Evolutionary conservation across 441 rosid genomes (phyloP).

Genomic region (Euphorbia corollata): DNA sequence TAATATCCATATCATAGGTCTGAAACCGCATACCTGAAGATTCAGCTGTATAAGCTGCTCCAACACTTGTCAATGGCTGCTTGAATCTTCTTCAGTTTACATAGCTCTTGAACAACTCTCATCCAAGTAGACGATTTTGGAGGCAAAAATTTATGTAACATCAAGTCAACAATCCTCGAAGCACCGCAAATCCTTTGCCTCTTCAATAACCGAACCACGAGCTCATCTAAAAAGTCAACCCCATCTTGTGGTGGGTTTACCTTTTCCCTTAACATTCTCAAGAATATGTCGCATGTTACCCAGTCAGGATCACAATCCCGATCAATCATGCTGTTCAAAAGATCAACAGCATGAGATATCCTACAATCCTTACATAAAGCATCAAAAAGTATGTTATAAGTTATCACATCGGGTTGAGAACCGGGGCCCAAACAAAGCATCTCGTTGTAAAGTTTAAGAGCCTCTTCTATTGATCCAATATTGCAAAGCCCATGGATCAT

Average conservation of each 20-base stretch:
- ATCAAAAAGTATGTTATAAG: constrained; percentile 70
- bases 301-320: constrained; percentile 73
- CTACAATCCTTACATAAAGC: constrained; percentile 57
- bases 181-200: constrained; percentile 58
- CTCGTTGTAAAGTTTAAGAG: constrained; percentile 69
- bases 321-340: constrained; percentile 71
- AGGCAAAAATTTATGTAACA: constrained; percentile 56
- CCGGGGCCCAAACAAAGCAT: constrained; percentile 66
- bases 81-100: constrained; percentile 57
- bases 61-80: constrained; percentile 59
- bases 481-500: constrained; percentile 69
- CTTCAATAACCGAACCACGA: constrained; percentile 56
- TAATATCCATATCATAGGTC: not conserved
- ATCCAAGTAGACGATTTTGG: constrained; percentile 65
- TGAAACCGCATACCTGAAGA: constrained; percentile 7
- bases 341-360: constrained; percentile 64
- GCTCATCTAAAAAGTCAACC: constrained; percentile 62
- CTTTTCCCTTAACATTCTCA: constrained; percentile 59
- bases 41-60: constrained; percentile 46
- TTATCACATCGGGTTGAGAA: constrained; percentile 77
- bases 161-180: constrained; percentile 58
- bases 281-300: constrained; percentile 68
- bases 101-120: constrained; percentile 52
- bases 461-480: constrained; percentile 49
- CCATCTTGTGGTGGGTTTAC: constrained; percentile 69